Base-by-base conservation (phyloP, 805 yeast species). In the Saccharomycopsis fibuligera region DNA sequence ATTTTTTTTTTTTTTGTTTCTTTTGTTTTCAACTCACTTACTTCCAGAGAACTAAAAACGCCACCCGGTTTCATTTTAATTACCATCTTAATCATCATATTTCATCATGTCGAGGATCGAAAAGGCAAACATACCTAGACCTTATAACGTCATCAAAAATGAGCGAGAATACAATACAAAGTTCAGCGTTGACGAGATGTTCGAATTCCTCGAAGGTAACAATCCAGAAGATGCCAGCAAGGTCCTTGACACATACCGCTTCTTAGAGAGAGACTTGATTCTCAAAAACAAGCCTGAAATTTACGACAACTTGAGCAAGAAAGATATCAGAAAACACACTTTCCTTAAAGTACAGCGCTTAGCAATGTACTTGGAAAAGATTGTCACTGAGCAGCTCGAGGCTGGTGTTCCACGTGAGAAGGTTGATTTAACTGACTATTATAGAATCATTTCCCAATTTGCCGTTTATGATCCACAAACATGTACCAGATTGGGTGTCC, bases 401-500 rank as follows among this genome's bases (percentile, higher is more conserved):
- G 51, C 42, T 19, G 71, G 67, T 52, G 60, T 60, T 31, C 69
- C 70, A 9, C 49, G 62, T 51, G 65, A 66, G 44, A 69, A 70
- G 23, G 66, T 63, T 8, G 50, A 47, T 30, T 17, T 45, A 9
- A 16, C 43, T 14, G 22, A 36, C 35, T 81, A 82, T 62, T 77
- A 76, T 61, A 73, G 76, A 57, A 69, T 90, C 59, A 67, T 83
- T 53, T 73, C 79, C 29, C 56, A 81, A 49, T 64, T 82, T 27
- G 79, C 80, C 16, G 69, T 81, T 39, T 73, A 81, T 54, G 97
- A 91, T 64, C 95, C 96, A 16, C 82, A 81, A 57, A 68, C 85
- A 40, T 78, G 80, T 45, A 89, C 96, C 29, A 77, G 98, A 58
- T 66, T 86, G 44, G 96, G 96, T 37, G 89, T 90, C 48, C 95